These are phyloP conservation scores for Pittosporum tobira DNA, from an alignment of 129 eudicot species.

Conservation along the genomic window DNA sequence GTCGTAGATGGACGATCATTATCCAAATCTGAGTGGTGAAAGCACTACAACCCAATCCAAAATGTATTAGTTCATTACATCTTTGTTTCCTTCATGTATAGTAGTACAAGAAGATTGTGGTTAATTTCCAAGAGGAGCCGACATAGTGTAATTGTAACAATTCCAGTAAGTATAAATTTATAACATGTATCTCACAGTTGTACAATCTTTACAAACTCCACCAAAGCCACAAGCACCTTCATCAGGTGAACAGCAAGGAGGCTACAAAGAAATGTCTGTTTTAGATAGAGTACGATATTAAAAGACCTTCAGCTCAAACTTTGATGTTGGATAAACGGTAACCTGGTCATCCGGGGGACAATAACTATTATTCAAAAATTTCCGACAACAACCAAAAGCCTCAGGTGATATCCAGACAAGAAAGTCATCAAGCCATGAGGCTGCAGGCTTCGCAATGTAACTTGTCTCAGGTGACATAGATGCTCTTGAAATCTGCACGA, in stretches of 20 bases:
- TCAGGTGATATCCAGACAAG: constrained; percentile 73
- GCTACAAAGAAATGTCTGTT: constrained; percentile 18
- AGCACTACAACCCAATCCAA: constrained; percentile 35
- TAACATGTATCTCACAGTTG: constrained; percentile 37
- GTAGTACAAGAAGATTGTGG: too few species aligned
- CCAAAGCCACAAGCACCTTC: constrained; percentile 30
- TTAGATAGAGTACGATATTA: not conserved
- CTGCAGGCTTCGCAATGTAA: constrained; percentile 69
- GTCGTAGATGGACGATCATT: constrained; percentile 51
- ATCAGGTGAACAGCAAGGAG: constrained; percentile 40
- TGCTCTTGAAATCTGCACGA: constrained; percentile 49
- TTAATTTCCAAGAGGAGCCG: not conserved
- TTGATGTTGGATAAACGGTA: not conserved
- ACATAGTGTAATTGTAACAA: too few species aligned
- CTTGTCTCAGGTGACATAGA: constrained; percentile 58
- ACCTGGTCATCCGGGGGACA: constrained; percentile 85
- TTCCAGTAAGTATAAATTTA: too few species aligned
- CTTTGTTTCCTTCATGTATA: not conserved
- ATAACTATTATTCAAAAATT: constrained; percentile 48
- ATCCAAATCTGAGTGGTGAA: constrained; percentile 44
- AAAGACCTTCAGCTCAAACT: not conserved
- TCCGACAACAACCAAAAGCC: constrained; percentile 74
- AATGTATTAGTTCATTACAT: constrained; percentile 8
- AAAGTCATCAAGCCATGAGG: constrained; percentile 76
- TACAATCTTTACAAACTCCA: constrained; percentile 33